Conservation (phyloP, 768 basidiomycete genomes). For the Strobilomyces dryophilus region DNA sequence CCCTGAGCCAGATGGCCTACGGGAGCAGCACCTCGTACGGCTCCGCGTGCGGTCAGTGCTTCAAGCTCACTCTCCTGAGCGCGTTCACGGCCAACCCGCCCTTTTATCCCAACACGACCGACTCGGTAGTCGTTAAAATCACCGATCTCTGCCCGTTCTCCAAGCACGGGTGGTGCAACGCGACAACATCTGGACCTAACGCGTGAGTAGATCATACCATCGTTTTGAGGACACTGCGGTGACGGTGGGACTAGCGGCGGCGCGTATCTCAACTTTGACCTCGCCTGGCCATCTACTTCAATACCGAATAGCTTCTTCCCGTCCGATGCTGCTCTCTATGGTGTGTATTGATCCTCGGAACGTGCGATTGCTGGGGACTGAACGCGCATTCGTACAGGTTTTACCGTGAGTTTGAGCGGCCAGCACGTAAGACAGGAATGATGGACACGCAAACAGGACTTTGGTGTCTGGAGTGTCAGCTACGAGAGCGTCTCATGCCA, state of each 20-base stretch:
- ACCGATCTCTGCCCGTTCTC: constrained; percentile 75
- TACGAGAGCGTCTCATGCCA: constrained; percentile 64
- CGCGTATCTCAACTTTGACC: constrained; percentile 70
- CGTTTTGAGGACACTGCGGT: not conserved
- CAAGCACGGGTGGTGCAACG: constrained; percentile 65
- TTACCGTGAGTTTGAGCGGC: constrained; percentile 29
- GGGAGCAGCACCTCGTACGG: constrained; percentile 72
- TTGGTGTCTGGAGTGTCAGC: constrained; percentile 82
- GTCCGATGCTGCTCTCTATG: constrained; percentile 62
- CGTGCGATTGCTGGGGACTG: constrained; percentile 18
- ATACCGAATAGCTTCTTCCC: constrained; percentile 76
- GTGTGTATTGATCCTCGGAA: constrained; percentile 28
- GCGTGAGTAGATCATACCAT: constrained; percentile 40
- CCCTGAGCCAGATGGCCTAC: constrained; percentile 75
- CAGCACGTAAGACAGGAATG: not conserved
- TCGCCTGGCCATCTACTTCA: constrained; percentile 66
- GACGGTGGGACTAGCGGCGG: constrained; percentile 48
- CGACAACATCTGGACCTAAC: constrained; percentile 56
- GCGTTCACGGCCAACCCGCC: constrained; percentile 64
- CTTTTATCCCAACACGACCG: constrained; percentile 58
- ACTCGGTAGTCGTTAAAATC: constrained; percentile 69
- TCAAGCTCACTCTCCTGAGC: constrained; percentile 70
- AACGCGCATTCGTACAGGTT: constrained; percentile 34
- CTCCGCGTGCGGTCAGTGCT: constrained; percentile 74
- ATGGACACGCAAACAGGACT: constrained; percentile 47